phyloP scores from a whole-genome alignment of 805 yeast genomes.

The Blastobotrys mokoenaii region DNA sequence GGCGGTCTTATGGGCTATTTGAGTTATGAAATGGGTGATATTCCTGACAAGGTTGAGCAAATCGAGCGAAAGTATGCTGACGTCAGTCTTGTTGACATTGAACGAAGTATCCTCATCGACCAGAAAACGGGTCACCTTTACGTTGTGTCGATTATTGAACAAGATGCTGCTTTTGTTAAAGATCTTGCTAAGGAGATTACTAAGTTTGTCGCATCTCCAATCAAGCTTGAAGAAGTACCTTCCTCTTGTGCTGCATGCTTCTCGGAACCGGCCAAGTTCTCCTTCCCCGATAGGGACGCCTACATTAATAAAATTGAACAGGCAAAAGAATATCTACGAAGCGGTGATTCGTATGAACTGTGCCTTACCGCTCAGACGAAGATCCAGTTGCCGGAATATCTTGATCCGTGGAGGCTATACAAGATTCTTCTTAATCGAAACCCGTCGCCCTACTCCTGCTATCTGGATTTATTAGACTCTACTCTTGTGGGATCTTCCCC shows the following conservation, averaged over 20 bases:
- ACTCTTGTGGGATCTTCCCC: constrained; percentile 83
- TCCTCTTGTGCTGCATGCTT: constrained; percentile 27
- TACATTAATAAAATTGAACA: constrained; percentile 49
- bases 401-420: constrained; percentile 72
- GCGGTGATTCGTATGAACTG: constrained; percentile 90
- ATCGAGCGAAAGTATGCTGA: constrained; percentile 41
- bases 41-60: constrained; percentile 19
- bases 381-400: constrained; percentile 39
- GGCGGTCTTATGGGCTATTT: constrained; percentile 90
- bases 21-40: constrained; percentile 69
- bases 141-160: constrained; percentile 43
- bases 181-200: constrained; percentile 10
- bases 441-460: constrained; percentile 92
- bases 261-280: constrained; percentile 12
- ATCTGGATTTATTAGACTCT: constrained; percentile 46
- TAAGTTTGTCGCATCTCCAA: neutral
- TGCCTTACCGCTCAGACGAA: constrained; percentile 77
- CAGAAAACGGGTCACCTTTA: constrained; percentile 38
- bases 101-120: constrained; percentile 52
- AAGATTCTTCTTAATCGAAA: constrained; percentile 60
- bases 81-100: constrained; percentile 63
- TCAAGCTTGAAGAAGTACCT: constrained; percentile 4
- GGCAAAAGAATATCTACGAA: constrained; percentile 59
- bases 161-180: constrained; percentile 28
- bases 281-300: constrained; percentile 40